Percentiles rank a stretch among this genome's conserved stretches.
These are phyloP conservation scores for Picea glauca DNA, from an alignment of 75 land plant genomes.

Conservation along the genomic window DNA sequence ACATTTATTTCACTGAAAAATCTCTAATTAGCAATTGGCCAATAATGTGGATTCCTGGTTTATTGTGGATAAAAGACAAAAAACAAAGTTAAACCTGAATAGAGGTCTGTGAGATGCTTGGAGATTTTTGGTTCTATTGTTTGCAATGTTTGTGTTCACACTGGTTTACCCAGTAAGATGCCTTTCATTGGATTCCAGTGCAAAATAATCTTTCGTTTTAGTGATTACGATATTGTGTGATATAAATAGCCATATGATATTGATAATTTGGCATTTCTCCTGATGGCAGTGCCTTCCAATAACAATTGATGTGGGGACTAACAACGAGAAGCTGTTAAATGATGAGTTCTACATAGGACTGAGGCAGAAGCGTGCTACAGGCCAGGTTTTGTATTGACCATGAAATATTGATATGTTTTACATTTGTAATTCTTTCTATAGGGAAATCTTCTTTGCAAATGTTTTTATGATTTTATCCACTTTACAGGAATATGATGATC, in stretches of 20 bases:
- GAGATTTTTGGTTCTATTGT: background rate
- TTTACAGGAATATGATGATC: slow-evolving; percentile 65
- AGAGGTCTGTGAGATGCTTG: background rate
- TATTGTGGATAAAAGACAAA: background rate
- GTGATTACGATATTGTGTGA: background rate
- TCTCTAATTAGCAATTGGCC: background rate
- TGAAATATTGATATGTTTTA: background rate
- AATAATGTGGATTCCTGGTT: background rate
- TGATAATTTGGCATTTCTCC: background rate
- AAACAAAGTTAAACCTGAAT: background rate
- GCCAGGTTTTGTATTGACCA: slow-evolving; percentile 42
- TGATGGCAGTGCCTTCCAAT: slow-evolving; percentile 40
- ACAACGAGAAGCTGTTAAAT: slow-evolving; percentile 33
- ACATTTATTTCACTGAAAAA: background rate
- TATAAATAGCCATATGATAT: background rate
- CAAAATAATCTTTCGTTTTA: background rate
- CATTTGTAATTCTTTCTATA: background rate
- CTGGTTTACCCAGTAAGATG: background rate
- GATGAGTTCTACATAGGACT: slow-evolving; percentile 90
- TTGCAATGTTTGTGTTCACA: background rate
- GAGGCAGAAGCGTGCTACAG: slow-evolving; percentile 69
- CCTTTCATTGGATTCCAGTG: background rate
- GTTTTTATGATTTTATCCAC: background rate
- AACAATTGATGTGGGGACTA: slow-evolving; percentile 50
- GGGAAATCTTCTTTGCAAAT: background rate